A percentile compares a stretch with the other conserved stretches of the same genome.
Conservation (phyloP, 2,329 filamentous ascomycete species). For the Paraphoma sp. region DNA sequence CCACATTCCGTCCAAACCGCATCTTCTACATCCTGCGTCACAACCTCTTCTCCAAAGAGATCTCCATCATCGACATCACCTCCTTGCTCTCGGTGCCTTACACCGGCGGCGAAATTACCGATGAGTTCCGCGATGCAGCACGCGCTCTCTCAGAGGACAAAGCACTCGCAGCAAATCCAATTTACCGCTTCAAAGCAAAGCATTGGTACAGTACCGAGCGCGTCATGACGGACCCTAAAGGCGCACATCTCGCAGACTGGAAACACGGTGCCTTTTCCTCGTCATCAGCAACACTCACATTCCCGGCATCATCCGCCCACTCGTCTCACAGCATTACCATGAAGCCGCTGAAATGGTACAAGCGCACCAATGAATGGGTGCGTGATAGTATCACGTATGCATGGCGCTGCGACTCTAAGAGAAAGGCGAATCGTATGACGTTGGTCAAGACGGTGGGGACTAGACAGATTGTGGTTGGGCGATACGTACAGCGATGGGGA, state of each 20-base stretch:
- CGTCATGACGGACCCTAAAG: background rate
- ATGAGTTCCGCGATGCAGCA: constrained; percentile 5
- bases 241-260: constrained; percentile 5
- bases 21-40: constrained; percentile 7
- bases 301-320: background rate
- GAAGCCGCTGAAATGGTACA: constrained; percentile 5
- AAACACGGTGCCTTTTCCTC: constrained; percentile 5
- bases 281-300: background rate
- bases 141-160: constrained; percentile 3
- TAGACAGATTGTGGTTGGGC: constrained; percentile 3
- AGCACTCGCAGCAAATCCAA: background rate
- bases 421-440: constrained; percentile 8
- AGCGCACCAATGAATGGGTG: constrained; percentile 8
- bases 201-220: constrained; percentile 4
- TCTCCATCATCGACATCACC: constrained; percentile 9
- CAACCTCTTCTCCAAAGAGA: constrained; percentile 8
- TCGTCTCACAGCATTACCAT: constrained; percentile 4
- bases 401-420: constrained; percentile 7
- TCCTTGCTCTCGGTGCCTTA: background rate
- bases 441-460: constrained; percentile 1
- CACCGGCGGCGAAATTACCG: constrained; percentile 5
- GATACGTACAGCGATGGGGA: constrained; percentile 8
- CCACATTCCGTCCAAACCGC: constrained; percentile 3
- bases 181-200: constrained; percentile 6
- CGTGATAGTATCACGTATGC: constrained; percentile 4